Evolutionary conservation across 805 yeast genomes (phyloP).

Genomic region (Groenewaldozyma salmanticensis): DNA sequence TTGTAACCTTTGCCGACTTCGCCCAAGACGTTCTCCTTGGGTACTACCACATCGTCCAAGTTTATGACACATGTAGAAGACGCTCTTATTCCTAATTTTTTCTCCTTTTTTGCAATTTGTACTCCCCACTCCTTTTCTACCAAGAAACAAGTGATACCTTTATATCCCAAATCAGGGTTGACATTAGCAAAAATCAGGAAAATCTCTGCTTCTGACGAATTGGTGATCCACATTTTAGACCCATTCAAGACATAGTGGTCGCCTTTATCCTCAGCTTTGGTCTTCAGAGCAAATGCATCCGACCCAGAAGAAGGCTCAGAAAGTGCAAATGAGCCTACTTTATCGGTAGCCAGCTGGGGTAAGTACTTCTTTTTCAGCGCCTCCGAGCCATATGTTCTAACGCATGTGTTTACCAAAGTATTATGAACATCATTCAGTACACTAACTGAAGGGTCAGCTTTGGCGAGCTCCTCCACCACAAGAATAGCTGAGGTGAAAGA

Average conservation of each 20-base stretch:
- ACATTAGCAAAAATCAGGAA: slow-evolving; percentile 33
- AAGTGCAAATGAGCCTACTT: slow-evolving; percentile 32
- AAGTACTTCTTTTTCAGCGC: slow-evolving; percentile 30
- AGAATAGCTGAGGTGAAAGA: slow-evolving; percentile 35
- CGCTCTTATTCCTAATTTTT: slow-evolving; percentile 36
- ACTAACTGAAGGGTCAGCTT: slow-evolving; percentile 34
- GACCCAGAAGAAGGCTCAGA: slow-evolving; percentile 35
- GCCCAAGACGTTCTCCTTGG: slow-evolving; percentile 33
- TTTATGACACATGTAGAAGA: slow-evolving; percentile 34
- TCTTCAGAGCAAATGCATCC: slow-evolving; percentile 35
- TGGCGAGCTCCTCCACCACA: slow-evolving; percentile 37
- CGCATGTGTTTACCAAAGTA: slow-evolving; percentile 34
- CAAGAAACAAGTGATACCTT: slow-evolving; percentile 36
- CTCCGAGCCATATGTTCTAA: slow-evolving; percentile 31
- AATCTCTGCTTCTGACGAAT: slow-evolving; percentile 34
- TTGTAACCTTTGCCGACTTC: slow-evolving; percentile 37
- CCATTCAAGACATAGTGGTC: slow-evolving; percentile 33
- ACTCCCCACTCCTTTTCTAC: slow-evolving; percentile 34
- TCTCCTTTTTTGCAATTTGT: slow-evolving; percentile 34
- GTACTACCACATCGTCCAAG: slow-evolving; percentile 33
- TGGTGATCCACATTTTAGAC: slow-evolving; percentile 39
- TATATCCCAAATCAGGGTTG: slow-evolving; percentile 34
- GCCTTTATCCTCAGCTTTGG: slow-evolving; percentile 29
- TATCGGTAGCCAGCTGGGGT: slow-evolving; percentile 29
- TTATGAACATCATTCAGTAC: slow-evolving; percentile 38